Conservation (phyloP, 1,284 basidiomycete genomes). For the Coriolopsis trogii region DNA sequence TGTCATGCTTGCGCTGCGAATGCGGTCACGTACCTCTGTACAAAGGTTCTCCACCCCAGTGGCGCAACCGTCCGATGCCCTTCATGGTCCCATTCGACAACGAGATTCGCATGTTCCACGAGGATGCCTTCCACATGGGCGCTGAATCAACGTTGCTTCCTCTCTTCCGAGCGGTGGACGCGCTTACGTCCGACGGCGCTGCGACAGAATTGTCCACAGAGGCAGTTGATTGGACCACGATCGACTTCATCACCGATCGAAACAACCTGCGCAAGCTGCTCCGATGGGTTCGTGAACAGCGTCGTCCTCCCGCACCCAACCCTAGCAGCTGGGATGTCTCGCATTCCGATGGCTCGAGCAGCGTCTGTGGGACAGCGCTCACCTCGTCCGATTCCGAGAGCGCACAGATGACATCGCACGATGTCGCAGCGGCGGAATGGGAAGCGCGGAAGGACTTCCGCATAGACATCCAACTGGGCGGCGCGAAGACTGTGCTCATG, state of each 20-base stretch:
- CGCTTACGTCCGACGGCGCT: slow-evolving; percentile 34
- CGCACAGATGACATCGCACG: slow-evolving; percentile 2
- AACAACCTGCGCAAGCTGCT: slow-evolving; percentile 61
- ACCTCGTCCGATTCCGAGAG: neutral
- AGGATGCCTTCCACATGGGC: slow-evolving; percentile 51
- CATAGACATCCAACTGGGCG: slow-evolving; percentile 59
- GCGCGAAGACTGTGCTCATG: slow-evolving; percentile 53
- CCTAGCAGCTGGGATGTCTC: too few species aligned
- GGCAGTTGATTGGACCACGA: slow-evolving; percentile 43
- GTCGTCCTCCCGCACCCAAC: neutral
- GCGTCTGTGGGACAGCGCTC: too few species aligned
- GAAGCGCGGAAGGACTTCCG: slow-evolving; percentile 46
- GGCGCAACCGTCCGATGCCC: slow-evolving; percentile 48
- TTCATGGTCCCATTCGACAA: slow-evolving; percentile 50
- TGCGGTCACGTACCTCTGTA: neutral
- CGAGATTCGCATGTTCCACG: slow-evolving; percentile 48
- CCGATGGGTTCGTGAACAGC: slow-evolving; percentile 45
- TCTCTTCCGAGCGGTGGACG: slow-evolving; percentile 52
- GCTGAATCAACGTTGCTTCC: slow-evolving; percentile 44
- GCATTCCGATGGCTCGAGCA: too few species aligned
- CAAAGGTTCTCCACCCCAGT: slow-evolving; percentile 55
- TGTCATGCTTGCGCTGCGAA: neutral
- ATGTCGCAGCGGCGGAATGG: neutral
- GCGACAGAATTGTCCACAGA: too few species aligned
- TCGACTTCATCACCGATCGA: slow-evolving; percentile 62